Evolutionary conservation across 164 flowering plant genomes (phyloP).

Genomic region (Magnolia kwangsiensis): DNA sequence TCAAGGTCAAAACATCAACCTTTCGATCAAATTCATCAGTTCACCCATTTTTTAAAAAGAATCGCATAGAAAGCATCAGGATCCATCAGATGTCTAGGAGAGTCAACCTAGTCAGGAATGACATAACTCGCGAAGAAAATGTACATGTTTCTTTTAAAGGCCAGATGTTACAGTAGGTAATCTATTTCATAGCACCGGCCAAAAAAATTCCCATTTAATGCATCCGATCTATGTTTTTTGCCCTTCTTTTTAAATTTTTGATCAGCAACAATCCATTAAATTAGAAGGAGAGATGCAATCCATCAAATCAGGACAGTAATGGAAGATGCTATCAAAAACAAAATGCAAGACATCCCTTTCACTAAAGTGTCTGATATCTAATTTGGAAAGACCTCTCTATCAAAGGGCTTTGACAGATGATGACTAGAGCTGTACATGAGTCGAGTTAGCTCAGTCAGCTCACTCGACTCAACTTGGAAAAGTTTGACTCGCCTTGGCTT

Average conservation of each 20-base stretch:
- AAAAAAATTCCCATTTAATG: too few relatives aligned
- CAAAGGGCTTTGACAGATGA: too few relatives aligned
- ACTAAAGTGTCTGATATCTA: background rate
- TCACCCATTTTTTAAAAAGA: background rate
- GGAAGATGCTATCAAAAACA: too few relatives aligned
- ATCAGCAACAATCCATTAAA: background rate
- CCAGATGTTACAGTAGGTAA: background rate
- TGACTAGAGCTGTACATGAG: too few relatives aligned
- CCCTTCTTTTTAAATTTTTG: too few relatives aligned
- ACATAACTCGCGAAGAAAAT: background rate
- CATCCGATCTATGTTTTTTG: background rate
- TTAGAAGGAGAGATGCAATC: too few relatives aligned
- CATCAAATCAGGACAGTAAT: too few relatives aligned
- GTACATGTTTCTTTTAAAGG: too few relatives aligned
- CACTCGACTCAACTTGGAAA: too few relatives aligned
- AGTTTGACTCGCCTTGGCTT: too few relatives aligned
- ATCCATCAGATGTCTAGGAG: background rate
- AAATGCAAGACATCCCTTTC: background rate
- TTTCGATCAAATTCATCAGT: background rate
- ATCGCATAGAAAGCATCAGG: background rate
- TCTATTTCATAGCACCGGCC: background rate
- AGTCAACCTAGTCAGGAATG: background rate
- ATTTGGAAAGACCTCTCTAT: too few relatives aligned
- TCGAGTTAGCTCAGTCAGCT: too few relatives aligned
- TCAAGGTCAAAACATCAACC: background rate